Evolutionary conservation across 768 basidiomycete species (phyloP), one percentile per base, ranked within the genome.

Genomic region (Boletus vermiculosoides): DNA sequence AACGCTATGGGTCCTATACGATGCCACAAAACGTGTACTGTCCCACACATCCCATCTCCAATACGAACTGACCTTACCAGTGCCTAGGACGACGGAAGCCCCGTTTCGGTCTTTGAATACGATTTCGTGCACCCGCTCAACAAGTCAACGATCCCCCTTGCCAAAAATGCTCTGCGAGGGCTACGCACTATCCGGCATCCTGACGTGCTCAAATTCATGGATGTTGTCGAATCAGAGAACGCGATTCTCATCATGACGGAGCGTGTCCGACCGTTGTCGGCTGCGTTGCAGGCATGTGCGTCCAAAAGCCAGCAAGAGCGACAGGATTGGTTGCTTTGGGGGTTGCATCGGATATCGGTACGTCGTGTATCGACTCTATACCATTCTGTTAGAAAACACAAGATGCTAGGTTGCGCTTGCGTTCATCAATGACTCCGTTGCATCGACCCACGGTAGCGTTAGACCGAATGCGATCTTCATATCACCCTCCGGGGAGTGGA

Each of bases 401-500:
- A 52, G 42, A 15, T 42, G 40, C 30, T 62, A 95, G 91, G 89
- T 92, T 54, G 95, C 95, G 3, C 74, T 98, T 40, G 79, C 90
- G 2, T 99, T 99, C 73, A 70, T 98, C 54, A 98, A 98, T 65
- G 88, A 92, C 41, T 80, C 90, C 9, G 88, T 84, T 52, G 73
- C 82, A 25, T 92, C 91, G 3, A 90, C 91, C 0, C 94, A 97
- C 63, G 94, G 93, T 22, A 90, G 86, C 62, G 67, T 95, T 54
- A 77, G 84, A 56, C 70, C 81, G n/a, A 80, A 82, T 55, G 85
- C 91, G 1, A 83, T 98, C 56, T 98, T 97, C 67, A 84, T 97
- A 50, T 93, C 96, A 1, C 87, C 88, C 0, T 91, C 93, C 0
- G 92, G 96, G 6, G 97, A 99, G 76, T 98, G 96, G 97, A 92